These are phyloP conservation scores for Fusarium humuli DNA, from an alignment of 2,329 filamentous ascomycete species.

Conservation along the genomic window DNA sequence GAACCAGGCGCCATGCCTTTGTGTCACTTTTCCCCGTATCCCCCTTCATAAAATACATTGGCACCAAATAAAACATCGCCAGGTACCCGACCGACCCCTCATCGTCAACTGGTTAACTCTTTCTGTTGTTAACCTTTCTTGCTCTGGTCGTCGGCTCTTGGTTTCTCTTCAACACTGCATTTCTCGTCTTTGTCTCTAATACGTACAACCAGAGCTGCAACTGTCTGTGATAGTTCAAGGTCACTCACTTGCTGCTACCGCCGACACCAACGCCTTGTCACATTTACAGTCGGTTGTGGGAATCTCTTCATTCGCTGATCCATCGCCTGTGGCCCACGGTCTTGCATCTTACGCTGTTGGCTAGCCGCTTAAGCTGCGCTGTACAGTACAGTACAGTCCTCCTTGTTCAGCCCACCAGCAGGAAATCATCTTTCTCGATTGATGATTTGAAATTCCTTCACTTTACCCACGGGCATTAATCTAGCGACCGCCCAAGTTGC, in stretches of 20 bases:
- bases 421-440: conserved; percentile 21
- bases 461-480: conserved; percentile 9
- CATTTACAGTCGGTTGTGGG: conserved; percentile 46
- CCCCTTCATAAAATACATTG: conserved; percentile 49
- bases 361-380: conserved; percentile 42
- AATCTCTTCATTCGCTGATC: conserved; percentile 47
- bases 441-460: background rate
- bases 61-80: conserved; percentile 49
- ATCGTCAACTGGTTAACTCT: conserved; percentile 35
- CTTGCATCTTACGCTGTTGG: conserved; percentile 45
- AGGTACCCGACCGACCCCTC: conserved; percentile 47
- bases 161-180: conserved; percentile 18
- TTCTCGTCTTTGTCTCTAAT: conserved; percentile 12
- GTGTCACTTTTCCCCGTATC: conserved; percentile 49
- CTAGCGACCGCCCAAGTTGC: conserved; percentile 5
- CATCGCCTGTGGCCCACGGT: conserved; percentile 44
- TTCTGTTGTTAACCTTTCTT: conserved; percentile 26
- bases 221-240: conserved; percentile 15
- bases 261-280: conserved; percentile 41
- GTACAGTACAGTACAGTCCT: conserved; percentile 34
- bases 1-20: conserved; percentile 46
- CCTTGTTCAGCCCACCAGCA: conserved; percentile 21
- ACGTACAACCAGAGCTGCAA: conserved; percentile 14
- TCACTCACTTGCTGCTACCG: conserved; percentile 33
- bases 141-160: conserved; percentile 8